Conservation (phyloP, 768 basidiomycete genomes). For the Rhizopogon roseolus region DNA sequence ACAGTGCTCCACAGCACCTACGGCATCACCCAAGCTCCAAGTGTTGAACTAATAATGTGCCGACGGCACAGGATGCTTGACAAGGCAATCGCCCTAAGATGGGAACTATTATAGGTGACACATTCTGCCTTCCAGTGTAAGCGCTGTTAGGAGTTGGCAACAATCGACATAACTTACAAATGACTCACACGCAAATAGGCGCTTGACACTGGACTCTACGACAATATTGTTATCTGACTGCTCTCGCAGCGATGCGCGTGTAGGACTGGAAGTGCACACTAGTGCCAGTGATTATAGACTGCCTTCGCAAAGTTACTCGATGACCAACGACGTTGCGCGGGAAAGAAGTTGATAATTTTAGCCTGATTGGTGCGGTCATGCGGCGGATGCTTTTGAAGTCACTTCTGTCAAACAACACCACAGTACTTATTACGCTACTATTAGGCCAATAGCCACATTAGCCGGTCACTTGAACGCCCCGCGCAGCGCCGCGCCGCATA, state of each 20-base stretch:
- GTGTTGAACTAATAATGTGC: neutral
- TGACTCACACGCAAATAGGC: neutral
- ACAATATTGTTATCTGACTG: too few relatives aligned
- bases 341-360: neutral
- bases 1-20: too few relatives aligned
- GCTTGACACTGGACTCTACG: neutral
- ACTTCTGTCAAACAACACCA: too few relatives aligned
- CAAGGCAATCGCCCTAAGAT: neutral
- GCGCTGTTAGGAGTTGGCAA: neutral
- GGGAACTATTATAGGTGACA: too few relatives aligned
- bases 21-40: too few relatives aligned
- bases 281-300: neutral
- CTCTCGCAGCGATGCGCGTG: neutral
- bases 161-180: neutral
- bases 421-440: too few relatives aligned
- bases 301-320: neutral
- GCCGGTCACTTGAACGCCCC: neutral
- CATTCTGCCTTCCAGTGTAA: too few relatives aligned
- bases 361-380: neutral
- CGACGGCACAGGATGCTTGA: neutral
- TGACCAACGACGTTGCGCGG: neutral
- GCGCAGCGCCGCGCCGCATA: neutral
- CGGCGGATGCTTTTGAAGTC: neutral
- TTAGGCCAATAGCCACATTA: too few relatives aligned
- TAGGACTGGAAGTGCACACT: neutral